These are phyloP conservation scores for Phytophthora podocarpi DNA, from an alignment of 352 stramenopile genomes.

Conservation along the genomic window DNA sequence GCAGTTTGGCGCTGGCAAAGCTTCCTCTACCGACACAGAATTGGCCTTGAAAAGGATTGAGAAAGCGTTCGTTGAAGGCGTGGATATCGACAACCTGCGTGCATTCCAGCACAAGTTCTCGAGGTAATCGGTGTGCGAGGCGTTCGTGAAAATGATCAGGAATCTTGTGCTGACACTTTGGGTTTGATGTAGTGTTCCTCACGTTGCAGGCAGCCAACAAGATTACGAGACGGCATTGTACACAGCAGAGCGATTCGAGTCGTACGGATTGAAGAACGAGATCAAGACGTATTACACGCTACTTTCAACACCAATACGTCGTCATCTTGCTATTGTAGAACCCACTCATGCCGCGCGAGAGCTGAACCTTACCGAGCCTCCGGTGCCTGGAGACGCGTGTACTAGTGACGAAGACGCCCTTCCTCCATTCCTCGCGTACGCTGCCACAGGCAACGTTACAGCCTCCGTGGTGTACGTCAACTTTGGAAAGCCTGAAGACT, in stretches of 20 bases:
- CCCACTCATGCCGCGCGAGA: constrained; percentile 27
- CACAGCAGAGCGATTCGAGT: constrained; percentile 47
- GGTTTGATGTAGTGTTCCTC: constrained; percentile 39
- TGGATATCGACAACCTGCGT: constrained; percentile 29
- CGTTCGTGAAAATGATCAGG: too few relatives aligned
- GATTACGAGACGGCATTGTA: constrained; percentile 51
- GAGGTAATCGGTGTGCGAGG: too few relatives aligned
- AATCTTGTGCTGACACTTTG: too few relatives aligned
- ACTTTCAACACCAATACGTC: constrained; percentile 58
- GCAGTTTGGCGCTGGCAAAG: too few relatives aligned
- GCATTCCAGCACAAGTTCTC: constrained; percentile 51
- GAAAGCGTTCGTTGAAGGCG: constrained; percentile 22
- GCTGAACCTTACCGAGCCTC: constrained; percentile 56
- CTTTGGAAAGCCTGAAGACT: constrained; percentile 75
- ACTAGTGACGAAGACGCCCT: constrained; percentile 49
- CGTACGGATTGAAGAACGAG: constrained; percentile 55
- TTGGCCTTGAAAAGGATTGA: constrained; percentile 7
- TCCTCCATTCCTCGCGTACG: constrained; percentile 83
- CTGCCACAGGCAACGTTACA: constrained; percentile 64
- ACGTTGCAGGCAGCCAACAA: constrained; percentile 36
- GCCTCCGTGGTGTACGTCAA: constrained; percentile 84
- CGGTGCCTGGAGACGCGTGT: constrained; percentile 60
- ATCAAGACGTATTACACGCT: constrained; percentile 68
- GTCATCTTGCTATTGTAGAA: constrained; percentile 42
- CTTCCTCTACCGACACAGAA: too few relatives aligned